A percentile compares a stretch with the other conserved stretches of the same genome.
phyloP scores from a whole-genome alignment of 768 basidiomycete genomes.

The Rhodocollybia butyracea region DNA sequence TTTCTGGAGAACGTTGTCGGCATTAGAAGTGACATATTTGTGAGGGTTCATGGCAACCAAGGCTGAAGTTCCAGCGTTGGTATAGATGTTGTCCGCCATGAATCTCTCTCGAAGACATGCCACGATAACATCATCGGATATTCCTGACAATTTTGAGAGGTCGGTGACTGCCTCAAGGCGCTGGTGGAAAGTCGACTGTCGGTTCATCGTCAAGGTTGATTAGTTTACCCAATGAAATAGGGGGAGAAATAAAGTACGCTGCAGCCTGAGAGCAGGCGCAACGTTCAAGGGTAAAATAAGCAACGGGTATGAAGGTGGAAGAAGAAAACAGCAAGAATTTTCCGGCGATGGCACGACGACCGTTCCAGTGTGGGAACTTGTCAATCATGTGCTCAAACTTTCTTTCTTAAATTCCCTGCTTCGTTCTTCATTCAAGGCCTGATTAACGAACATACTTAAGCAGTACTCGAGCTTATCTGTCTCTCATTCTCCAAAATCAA shows the following conservation, averaged over 20 bases:
- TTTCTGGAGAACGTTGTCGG: conserved; percentile 80
- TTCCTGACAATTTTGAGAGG: conserved; percentile 60
- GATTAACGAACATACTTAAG: too few relatives aligned
- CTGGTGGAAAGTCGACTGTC: conserved; percentile 42
- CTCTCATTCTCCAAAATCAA: too few relatives aligned
- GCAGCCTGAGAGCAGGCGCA: conserved; percentile 9
- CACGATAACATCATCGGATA: conserved; percentile 84
- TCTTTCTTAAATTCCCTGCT: too few relatives aligned
- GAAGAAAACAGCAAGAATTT: neutral
- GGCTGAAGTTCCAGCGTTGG: conserved; percentile 62
- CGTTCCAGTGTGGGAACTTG: too few relatives aligned
- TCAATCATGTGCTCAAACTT: too few relatives aligned
- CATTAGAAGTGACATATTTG: conserved; percentile 81
- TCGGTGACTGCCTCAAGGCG: conserved; percentile 71
- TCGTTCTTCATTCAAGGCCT: too few relatives aligned
- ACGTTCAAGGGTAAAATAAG: neutral
- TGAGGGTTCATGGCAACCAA: conserved; percentile 91
- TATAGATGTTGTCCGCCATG: conserved; percentile 81
- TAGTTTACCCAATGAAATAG: neutral
- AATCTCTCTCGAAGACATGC: conserved; percentile 84
- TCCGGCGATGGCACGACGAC: too few relatives aligned
- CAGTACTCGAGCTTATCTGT: too few relatives aligned
- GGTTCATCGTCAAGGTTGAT: conserved; percentile 24
- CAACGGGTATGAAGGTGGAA: neutral
- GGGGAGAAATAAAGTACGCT: neutral